Evolutionary conservation across 495 filamentous ascomycete species (phyloP), one percentile per base, ranked within the genome.

Genomic region (Aspergillus nidulans): DNA sequence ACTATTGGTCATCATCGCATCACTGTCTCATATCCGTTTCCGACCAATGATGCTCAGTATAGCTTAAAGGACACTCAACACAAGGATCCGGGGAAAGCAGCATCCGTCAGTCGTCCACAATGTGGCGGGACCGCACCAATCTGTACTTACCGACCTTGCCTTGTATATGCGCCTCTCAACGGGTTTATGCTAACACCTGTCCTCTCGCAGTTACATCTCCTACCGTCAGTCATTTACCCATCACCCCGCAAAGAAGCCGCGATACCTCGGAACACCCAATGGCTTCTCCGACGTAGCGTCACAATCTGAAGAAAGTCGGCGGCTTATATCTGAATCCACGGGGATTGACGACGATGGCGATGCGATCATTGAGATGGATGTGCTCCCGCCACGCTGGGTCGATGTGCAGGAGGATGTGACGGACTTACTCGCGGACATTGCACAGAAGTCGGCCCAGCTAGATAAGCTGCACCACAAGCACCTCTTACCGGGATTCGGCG

Each of bases 101-200:
- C 46, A 28, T 48, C 46, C 15, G 38, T 38, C 45, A 32, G 43
- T 44, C 46, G 48, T 55, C n/a, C 58, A 62, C 21, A 64, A 92
- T 95, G 88, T 96, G 90, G 89, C 90, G 94, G 77, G 94, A 98
- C 81, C 85, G 94, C 75, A 98, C 95, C 46, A 98, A 97, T 69
- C 87, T 98, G 92, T 96, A 81, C 51, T 43, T 56, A 41, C 57
- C 55, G 55, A 36, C 49, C 13, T 28, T 36, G 25, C 18, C 10
- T 25, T 20, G 13, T 10, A 15, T 13, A 19, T 28, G 23, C 24
- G 12, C 13, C 10, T 13, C 24, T 9, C 13, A 12, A 7, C 36
- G 3, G 18, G 19, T 15, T 7, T 3, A 43, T 41, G 48, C 55
- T 64, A 24, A 53, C 50, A 26, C 34, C 20, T 43, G 49, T 59